phyloP scores from a whole-genome alignment of 164 flowering plant species.

The Platanus orientalis region DNA sequence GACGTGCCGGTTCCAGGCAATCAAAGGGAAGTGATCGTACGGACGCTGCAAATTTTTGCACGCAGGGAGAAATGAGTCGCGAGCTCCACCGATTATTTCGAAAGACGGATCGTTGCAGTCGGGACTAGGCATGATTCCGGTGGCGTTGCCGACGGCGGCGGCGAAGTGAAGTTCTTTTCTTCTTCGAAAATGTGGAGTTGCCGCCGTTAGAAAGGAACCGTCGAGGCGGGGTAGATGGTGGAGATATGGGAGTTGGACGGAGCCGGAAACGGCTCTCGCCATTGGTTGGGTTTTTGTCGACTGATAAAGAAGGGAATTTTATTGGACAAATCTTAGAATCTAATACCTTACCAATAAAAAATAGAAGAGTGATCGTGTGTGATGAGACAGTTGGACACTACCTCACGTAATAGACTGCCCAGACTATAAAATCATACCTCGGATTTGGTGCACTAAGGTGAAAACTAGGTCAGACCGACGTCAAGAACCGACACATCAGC shows the following conservation, averaged over 20 bases:
- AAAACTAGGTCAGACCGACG: too few relatives aligned
- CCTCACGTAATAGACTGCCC: too few relatives aligned
- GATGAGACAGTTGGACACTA: too few relatives aligned
- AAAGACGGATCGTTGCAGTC: slow-evolving; percentile 33
- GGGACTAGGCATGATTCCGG: slow-evolving; percentile 12
- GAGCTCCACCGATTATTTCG: slow-evolving; percentile 59
- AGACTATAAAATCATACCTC: too few relatives aligned
- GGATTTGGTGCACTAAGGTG: too few relatives aligned
- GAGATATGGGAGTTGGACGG: neutral
- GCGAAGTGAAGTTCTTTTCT: neutral
- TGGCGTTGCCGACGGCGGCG: slow-evolving; percentile 18
- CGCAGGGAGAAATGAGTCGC: slow-evolving; percentile 35
- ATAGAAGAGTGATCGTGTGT: too few relatives aligned
- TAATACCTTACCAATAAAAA: too few relatives aligned
- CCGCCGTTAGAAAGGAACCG: neutral
- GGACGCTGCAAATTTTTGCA: slow-evolving; percentile 41
- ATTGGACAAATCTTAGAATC: too few relatives aligned
- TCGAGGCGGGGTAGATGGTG: neutral
- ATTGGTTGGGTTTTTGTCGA: neutral
- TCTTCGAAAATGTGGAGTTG: too few relatives aligned
- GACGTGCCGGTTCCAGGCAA: slow-evolving; percentile 66
- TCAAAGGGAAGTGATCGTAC: slow-evolving; percentile 58
- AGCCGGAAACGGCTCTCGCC: neutral
- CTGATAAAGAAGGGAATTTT: too few relatives aligned
- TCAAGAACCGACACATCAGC: too few relatives aligned